A percentile compares a stretch with the other conserved stretches of the same genome.
Evolutionary conservation across 345 rosid species (phyloP).

Genomic region (Populus alba): DNA sequence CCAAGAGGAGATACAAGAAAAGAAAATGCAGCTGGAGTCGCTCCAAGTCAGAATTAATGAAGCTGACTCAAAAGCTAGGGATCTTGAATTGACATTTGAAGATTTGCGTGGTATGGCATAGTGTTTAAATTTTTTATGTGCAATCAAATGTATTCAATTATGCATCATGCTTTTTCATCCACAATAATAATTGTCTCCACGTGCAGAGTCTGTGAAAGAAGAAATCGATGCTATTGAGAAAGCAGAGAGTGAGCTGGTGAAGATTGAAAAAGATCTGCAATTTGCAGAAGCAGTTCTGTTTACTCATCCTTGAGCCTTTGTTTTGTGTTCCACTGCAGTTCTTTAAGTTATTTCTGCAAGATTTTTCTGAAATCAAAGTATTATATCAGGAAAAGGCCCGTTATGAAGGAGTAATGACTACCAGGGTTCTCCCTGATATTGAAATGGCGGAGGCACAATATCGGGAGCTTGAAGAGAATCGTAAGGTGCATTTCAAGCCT

Average conservation of each 20-base stretch:
- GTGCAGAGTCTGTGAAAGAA: conserved; percentile 68
- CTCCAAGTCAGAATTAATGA: conserved; percentile 43
- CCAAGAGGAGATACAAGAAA: conserved; percentile 51
- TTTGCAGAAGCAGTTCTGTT: conserved; percentile 52
- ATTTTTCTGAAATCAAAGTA: conserved; percentile 20
- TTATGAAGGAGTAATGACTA: conserved; percentile 72
- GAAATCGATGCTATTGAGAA: conserved; percentile 69
- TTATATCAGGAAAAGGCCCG: conserved; percentile 63
- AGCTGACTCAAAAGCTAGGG: conserved; percentile 54
- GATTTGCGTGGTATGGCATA: conserved; percentile 59
- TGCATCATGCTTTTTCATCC: neutral
- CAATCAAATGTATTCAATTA: neutral
- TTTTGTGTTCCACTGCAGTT: conserved; percentile 8
- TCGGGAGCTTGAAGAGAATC: conserved; percentile 51
- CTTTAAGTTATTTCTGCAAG: conserved; percentile 5
- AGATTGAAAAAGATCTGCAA: conserved; percentile 58
- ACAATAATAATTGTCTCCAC: neutral
- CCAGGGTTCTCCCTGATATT: conserved; percentile 68
- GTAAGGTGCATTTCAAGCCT: conserved; percentile 43
- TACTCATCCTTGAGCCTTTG: conserved; percentile 10
- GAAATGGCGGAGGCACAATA: conserved; percentile 57
- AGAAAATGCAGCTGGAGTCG: conserved; percentile 45
- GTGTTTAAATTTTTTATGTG: neutral
- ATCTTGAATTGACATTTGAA: conserved; percentile 57
- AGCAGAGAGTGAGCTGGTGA: conserved; percentile 72